Evolutionary conservation across 257 asterid genomes (phyloP).

Genomic region (Henckelia pumila): DNA sequence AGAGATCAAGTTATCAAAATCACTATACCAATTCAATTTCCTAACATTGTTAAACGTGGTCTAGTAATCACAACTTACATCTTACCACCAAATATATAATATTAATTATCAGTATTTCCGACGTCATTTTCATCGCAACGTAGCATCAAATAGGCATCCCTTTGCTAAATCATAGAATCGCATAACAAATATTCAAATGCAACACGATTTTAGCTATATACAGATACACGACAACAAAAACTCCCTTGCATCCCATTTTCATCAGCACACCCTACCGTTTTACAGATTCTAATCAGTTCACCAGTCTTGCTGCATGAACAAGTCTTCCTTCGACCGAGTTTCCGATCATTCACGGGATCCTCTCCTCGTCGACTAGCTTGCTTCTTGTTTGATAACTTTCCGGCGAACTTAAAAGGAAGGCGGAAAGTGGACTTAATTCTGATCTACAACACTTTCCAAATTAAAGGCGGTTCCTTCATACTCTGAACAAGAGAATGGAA

Average conservation of each 20-base stretch:
- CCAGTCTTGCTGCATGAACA: not conserved
- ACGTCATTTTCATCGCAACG: not conserved
- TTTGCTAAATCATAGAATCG: too few species aligned
- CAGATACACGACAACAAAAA: not conserved
- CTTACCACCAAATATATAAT: too few species aligned
- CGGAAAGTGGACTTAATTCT: not conserved
- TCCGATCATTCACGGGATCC: not conserved
- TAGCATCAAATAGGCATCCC: not conserved
- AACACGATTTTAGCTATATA: not conserved
- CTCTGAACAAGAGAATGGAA: slow-evolving; percentile 31
- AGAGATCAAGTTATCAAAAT: too few species aligned
- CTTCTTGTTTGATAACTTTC: not conserved
- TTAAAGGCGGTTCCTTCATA: slow-evolving; percentile 29
- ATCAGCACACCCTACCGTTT: not conserved
- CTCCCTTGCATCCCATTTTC: not conserved
- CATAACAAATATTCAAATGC: too few species aligned
- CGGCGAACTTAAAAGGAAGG: not conserved
- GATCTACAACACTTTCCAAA: slow-evolving; percentile 23
- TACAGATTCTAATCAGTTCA: not conserved
- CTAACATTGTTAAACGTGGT: too few species aligned
- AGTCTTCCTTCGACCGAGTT: not conserved
- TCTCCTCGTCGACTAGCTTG: not conserved
- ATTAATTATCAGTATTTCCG: not conserved
- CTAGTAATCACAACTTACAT: too few species aligned
- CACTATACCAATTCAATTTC: too few species aligned